Percentiles rank a stretch among this genome's conserved stretches.
phyloP scores from a whole-genome alignment of 352 stramenopile genomes.

The Phytophthora citrophthora region DNA sequence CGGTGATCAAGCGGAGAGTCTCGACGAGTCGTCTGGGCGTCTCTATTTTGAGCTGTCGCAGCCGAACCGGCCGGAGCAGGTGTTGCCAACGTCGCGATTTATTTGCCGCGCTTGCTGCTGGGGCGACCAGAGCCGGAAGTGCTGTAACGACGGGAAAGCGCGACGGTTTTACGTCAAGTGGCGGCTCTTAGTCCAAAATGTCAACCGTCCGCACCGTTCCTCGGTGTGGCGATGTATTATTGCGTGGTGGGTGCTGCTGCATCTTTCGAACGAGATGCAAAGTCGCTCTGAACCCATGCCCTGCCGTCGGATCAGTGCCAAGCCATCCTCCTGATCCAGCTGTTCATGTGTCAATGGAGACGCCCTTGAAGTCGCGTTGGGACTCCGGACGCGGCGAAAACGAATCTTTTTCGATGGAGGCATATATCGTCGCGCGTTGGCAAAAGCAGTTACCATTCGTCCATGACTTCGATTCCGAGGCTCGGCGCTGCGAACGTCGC shows the following conservation, averaged over 20 bases:
- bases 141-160: constrained; percentile 1
- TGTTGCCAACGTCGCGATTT: constrained; percentile 9
- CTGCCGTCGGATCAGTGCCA: constrained; percentile 12
- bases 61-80: not conserved
- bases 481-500: constrained; percentile 1
- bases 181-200: constrained; percentile 11
- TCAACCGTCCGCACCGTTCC: constrained; percentile 1
- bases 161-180: constrained; percentile 35
- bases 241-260: not conserved
- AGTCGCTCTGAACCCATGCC: constrained; percentile 24
- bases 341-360: too few relatives aligned
- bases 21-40: constrained; percentile 22
- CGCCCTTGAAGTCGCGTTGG: too few relatives aligned
- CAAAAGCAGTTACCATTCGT: too few relatives aligned
- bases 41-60: constrained; percentile 25
- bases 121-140: not conserved
- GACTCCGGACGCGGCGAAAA: not conserved
- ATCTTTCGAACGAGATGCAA: constrained; percentile 21
- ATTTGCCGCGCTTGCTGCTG: not conserved
- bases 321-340: not conserved
- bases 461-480: too few relatives aligned
- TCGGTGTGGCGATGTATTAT: constrained; percentile 1
- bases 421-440: not conserved
- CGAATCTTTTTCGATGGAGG: not conserved
- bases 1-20: not conserved